Conservation (phyloP, 306 rosid genomes). For the Vigna radiata region DNA sequence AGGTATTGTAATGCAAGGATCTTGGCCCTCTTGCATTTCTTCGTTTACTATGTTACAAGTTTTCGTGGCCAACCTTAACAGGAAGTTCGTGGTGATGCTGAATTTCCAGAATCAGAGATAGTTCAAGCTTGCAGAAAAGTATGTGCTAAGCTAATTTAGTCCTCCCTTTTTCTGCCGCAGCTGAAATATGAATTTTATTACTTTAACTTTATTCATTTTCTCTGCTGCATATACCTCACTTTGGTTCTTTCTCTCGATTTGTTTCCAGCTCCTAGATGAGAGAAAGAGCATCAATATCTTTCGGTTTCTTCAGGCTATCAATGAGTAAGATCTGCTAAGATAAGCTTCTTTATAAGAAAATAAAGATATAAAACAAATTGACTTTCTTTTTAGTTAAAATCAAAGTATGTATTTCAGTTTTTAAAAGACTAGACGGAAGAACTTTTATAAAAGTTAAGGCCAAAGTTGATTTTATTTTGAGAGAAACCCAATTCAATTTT, state of each 20-base stretch:
- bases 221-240: conserved; percentile 14
- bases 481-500: not conserved
- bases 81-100: conserved; percentile 86
- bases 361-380: not conserved
- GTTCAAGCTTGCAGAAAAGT: conserved; percentile 95
- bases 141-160: conserved; percentile 47
- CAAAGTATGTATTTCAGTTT: not conserved
- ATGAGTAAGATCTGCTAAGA: conserved; percentile 53
- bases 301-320: conserved; percentile 78
- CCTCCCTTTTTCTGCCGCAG: conserved; percentile 16
- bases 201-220: not conserved
- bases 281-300: conserved; percentile 77
- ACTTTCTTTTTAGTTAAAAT: not conserved
- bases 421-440: not conserved
- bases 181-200: conserved; percentile 35
- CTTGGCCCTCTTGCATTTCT: not conserved
- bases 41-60: not conserved
- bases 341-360: not conserved
- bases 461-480: not conserved
- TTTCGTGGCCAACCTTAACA: conserved; percentile 46
- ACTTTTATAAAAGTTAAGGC: not conserved
- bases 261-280: conserved; percentile 80
- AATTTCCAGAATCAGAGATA: conserved; percentile 88
- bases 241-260: conserved; percentile 37
- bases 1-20: conserved; percentile 58